Evolutionary conservation across 2,329 filamentous ascomycete species (phyloP).

Genomic region (Fusarium nodosum): DNA sequence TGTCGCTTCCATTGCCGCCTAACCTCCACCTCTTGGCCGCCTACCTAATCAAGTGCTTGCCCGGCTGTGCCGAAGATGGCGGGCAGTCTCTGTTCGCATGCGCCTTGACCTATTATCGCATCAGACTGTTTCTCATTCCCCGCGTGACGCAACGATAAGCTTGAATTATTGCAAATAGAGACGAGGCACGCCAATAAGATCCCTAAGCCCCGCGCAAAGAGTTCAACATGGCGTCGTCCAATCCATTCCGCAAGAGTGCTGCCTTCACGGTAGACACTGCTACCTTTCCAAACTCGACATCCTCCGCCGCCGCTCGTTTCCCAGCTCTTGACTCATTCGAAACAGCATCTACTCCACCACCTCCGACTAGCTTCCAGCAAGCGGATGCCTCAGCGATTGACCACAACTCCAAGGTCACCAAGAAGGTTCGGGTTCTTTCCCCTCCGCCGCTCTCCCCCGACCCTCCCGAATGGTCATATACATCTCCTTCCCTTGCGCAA

Average conservation of each 20-base stretch:
- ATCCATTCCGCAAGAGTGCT: slow-evolving; percentile 66
- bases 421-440: slow-evolving; percentile 76
- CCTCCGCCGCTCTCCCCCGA: slow-evolving; percentile 73
- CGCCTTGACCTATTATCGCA: slow-evolving; percentile 45
- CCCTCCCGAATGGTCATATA: slow-evolving; percentile 57
- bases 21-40: slow-evolving; percentile 27
- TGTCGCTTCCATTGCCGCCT: slow-evolving; percentile 33
- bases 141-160: slow-evolving; percentile 29
- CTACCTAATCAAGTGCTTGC: slow-evolving; percentile 34
- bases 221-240: slow-evolving; percentile 57
- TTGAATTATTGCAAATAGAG: slow-evolving; percentile 27
- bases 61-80: slow-evolving; percentile 52
- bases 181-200: slow-evolving; percentile 25
- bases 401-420: slow-evolving; percentile 67
- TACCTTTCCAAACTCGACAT: slow-evolving; percentile 19
- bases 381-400: slow-evolving; percentile 53
- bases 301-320: slow-evolving; percentile 40
- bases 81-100: slow-evolving; percentile 46
- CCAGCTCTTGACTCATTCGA: slow-evolving; percentile 51
- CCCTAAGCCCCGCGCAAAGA: slow-evolving; percentile 16
- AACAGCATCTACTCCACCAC: slow-evolving; percentile 47
- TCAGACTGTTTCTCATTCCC: slow-evolving; percentile 28
- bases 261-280: slow-evolving; percentile 42
- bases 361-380: slow-evolving; percentile 47
- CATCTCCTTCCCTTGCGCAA: slow-evolving; percentile 51